A percentile compares a stretch with the other conserved stretches of the same genome.
Evolutionary conservation across 257 asterid species (phyloP).

Genomic region (Sherardia arvensis): DNA sequence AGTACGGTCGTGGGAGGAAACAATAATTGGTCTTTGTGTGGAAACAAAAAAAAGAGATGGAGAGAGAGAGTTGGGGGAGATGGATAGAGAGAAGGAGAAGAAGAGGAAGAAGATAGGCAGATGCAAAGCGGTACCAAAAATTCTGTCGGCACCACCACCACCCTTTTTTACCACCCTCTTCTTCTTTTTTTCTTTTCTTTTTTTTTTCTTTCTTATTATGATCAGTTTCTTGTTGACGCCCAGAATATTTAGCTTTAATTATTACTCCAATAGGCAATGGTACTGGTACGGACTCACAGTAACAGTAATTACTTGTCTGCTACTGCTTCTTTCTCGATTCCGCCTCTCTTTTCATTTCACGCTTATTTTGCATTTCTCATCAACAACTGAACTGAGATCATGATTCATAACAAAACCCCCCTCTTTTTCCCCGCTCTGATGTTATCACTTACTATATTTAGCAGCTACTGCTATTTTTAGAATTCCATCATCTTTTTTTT

Average conservation of each 20-base stretch:
- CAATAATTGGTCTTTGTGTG: background rate
- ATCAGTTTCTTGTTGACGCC: background rate
- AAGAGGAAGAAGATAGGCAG: background rate
- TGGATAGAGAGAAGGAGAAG: background rate
- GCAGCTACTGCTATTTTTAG: background rate
- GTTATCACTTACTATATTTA: no score
- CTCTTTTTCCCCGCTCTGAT: no score
- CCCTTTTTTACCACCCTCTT: background rate
- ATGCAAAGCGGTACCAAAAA: constrained; percentile 6
- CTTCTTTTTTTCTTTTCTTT: background rate
- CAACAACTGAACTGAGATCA: no score
- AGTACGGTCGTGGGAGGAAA: background rate
- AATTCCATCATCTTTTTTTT: no score
- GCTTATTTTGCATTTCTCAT: no score
- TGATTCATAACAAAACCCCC: no score
- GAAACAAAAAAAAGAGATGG: background rate
- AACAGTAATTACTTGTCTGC: background rate
- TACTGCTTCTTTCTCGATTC: background rate
- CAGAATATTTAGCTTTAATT: background rate
- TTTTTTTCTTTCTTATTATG: background rate
- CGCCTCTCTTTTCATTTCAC: background rate
- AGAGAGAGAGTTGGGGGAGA: background rate
- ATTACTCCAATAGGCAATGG: background rate
- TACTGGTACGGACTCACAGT: background rate
- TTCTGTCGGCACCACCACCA: constrained; percentile 6